Evolutionary conservation across 2,329 filamentous ascomycete species (phyloP), one percentile per base, ranked within the genome.

Genomic region (Colletotrichum sojae): DNA sequence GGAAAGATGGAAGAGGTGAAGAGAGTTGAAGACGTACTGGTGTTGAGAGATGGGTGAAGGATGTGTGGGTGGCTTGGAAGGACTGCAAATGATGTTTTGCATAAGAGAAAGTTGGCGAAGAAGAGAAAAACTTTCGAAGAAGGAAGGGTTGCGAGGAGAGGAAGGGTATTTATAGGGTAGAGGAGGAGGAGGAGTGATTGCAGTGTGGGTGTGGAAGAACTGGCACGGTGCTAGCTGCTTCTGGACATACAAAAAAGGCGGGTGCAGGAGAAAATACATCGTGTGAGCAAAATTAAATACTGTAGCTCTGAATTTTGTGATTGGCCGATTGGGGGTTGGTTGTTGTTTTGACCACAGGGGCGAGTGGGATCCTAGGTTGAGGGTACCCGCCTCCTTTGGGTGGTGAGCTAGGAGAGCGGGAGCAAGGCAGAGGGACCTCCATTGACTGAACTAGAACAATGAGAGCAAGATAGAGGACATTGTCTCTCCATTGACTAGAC

Each of bases 241-340:
- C 9, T 39, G 43, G 18, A n/a, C 43, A 20, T 1, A 16, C 48
- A 8, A 18, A 52, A 6, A 60, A 20, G 45, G 45, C 1, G 45
- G 31, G 20, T 18, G 46, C 46, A 43, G 20, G 15, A 16, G n/a
- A 39, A 20, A 48, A 20, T 36, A 20, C 9, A 52, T 20, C 18
- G 45, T 48, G 20, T 60, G 46, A 16, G 20, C 16, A 13, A 6
- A 39, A 18, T n/a, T 40, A 27, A 40, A 22, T 5, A 49, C 27
- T 60, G 18, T 45, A 40, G 46, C 27, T 59, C 31, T 60, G 57
- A 60, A 16, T 52, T 60, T 45, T 60, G 46, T 60, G 57, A 60
- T 60, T 60, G 57, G 57, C 57, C 5, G 57, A 43, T 52, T 48
- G 31, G 16, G 20, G 31, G 15, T 40, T 52, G n/a, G 57, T 27